A percentile compares a stretch with the other conserved stretches of the same genome.
Conservation (phyloP, 1,139 yeast genomes). For the Zygosaccharomyces pseudobailii region DNA sequence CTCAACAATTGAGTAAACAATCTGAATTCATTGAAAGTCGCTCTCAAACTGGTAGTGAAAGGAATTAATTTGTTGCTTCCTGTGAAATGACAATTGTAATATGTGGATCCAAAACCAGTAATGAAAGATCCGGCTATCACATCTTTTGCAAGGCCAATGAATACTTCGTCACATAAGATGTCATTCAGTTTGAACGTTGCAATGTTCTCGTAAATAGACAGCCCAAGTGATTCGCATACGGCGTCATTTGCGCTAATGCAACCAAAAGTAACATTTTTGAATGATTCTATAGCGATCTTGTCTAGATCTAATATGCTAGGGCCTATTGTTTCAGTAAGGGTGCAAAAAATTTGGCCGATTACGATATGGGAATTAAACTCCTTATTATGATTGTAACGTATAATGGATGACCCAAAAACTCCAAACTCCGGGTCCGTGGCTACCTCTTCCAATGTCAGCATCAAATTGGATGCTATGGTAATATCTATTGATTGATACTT, state of each 20-base stretch:
- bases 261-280: constrained; percentile 27
- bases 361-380: constrained; percentile 40
- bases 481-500: constrained; percentile 49
- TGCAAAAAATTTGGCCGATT: constrained; percentile 40
- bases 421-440: constrained; percentile 55
- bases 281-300: constrained; percentile 17
- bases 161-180: constrained; percentile 26
- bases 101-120: constrained; percentile 19
- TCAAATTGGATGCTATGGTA: constrained; percentile 40
- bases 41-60: constrained; percentile 33
- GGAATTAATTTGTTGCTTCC: constrained; percentile 37
- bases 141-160: constrained; percentile 23
- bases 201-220: constrained; percentile 26
- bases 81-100: constrained; percentile 22
- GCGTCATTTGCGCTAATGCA: constrained; percentile 24
- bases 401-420: constrained; percentile 39
- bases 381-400: constrained; percentile 45
- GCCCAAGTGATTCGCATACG: constrained; percentile 21
- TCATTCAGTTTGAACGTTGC: constrained; percentile 30
- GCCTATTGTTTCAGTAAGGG: constrained; percentile 45
- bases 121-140: constrained; percentile 23
- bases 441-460: constrained; percentile 44
- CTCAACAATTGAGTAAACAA: constrained; percentile 39
- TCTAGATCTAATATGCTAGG: constrained; percentile 41
- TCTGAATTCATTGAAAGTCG: constrained; percentile 35